Evolutionary conservation across 2,329 filamentous ascomycete species (phyloP).

Genomic region (Venturia asperata): DNA sequence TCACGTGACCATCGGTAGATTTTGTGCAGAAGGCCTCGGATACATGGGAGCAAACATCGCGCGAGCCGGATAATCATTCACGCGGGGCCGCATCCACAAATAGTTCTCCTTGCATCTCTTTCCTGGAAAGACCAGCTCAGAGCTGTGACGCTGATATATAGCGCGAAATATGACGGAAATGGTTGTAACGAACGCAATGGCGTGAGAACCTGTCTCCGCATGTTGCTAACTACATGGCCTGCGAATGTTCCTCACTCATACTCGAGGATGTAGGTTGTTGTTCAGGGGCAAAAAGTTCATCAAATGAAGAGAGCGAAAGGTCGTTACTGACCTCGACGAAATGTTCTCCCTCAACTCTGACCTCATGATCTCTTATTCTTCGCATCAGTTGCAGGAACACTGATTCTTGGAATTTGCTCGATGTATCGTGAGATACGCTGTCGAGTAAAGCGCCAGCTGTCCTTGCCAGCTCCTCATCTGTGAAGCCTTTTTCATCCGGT

Average conservation of each 20-base stretch:
- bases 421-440: slow-evolving; percentile 60
- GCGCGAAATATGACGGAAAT: neutral
- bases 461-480: slow-evolving; percentile 55
- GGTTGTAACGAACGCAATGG: neutral
- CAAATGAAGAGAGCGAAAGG: slow-evolving; percentile 10
- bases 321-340: slow-evolving; percentile 47
- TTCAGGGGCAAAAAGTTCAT: slow-evolving; percentile 3
- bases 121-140: neutral
- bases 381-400: slow-evolving; percentile 73
- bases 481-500: slow-evolving; percentile 23
- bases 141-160: neutral
- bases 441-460: slow-evolving; percentile 66
- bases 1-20: slow-evolving; percentile 5
- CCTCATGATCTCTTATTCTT: slow-evolving; percentile 62
- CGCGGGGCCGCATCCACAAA: neutral
- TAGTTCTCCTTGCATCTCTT: neutral
- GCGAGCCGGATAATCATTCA: neutral
- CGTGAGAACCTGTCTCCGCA: neutral
- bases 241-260: neutral
- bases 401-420: slow-evolving; percentile 70
- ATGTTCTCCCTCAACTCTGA: slow-evolving; percentile 64
- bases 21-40: slow-evolving; percentile 4
- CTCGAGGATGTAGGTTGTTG: neutral
- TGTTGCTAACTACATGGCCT: slow-evolving; percentile 12
- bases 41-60: neutral